Conservation (phyloP, 768 basidiomycete species). For the Cubamyces sp. region DNA sequence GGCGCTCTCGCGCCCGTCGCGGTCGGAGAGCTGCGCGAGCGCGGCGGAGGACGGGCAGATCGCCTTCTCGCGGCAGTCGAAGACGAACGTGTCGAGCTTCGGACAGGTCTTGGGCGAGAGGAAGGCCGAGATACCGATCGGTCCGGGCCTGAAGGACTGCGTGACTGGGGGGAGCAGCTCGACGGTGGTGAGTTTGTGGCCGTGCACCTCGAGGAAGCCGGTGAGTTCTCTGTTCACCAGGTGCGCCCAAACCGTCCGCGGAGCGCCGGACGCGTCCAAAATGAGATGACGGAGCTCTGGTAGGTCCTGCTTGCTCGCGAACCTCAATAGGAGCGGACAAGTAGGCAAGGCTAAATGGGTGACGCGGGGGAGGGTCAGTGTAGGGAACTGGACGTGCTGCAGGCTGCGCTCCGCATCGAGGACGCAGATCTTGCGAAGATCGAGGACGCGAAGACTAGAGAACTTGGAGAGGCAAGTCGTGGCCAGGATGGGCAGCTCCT, state of each 20-base stretch:
- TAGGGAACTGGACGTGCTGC: conserved; percentile 22
- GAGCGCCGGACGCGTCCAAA: conserved; percentile 35
- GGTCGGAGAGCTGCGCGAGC: conserved; percentile 20
- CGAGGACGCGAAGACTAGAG: conserved; percentile 46
- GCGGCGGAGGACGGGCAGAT: conserved; percentile 15
- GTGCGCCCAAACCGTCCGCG: conserved; percentile 14
- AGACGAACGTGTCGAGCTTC: conserved; percentile 48
- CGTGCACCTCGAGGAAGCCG: conserved; percentile 47
- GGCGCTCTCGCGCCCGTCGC: conserved; percentile 6
- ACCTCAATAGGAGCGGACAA: conserved; percentile 39
- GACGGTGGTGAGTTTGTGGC: conserved; percentile 42
- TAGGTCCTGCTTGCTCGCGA: conserved; percentile 44
- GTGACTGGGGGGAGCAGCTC: conserved; percentile 41
- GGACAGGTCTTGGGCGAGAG: conserved; percentile 47
- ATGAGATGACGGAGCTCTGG: conserved; percentile 49
- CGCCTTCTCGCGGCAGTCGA: conserved; percentile 31
- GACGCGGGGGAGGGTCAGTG: conserved; percentile 43
- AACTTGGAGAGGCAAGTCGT: conserved; percentile 46
- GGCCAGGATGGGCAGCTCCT: conserved; percentile 35
- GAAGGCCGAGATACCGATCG: conserved; percentile 48
- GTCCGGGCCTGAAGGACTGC: conserved; percentile 31
- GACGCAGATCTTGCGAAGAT: conserved; percentile 46
- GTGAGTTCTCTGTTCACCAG: conserved; percentile 30
- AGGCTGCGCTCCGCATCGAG: conserved; percentile 24
- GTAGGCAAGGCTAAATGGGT: conserved; percentile 49